These are phyloP conservation scores for Trichophyton rubrum DNA, from an alignment of 2,329 filamentous ascomycete genomes.

Conservation along the genomic window DNA sequence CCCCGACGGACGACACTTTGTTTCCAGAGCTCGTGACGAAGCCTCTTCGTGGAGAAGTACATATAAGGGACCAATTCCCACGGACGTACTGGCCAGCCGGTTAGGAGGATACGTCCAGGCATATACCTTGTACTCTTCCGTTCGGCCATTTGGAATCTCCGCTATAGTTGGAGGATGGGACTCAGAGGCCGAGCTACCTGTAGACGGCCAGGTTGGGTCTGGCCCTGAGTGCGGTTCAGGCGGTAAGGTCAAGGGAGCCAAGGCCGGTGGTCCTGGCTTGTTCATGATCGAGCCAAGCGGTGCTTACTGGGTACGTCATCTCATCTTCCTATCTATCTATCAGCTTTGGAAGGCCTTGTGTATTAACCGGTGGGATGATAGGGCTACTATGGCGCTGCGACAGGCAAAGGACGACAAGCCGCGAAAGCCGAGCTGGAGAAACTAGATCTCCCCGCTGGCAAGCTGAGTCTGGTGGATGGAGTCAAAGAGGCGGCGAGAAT, in stretches of 20 bases:
- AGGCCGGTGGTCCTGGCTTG: conserved; percentile 77
- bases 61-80: conserved; percentile 91
- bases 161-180: conserved; percentile 92
- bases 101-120: conserved; percentile 95
- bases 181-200: conserved; percentile 67
- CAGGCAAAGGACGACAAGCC: conserved; percentile 89
- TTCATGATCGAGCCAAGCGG: conserved; percentile 99
- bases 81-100: conserved; percentile 73
- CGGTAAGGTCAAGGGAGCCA: conserved; percentile 63
- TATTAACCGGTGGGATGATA: conserved; percentile 23
- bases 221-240: conserved; percentile 70
- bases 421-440: conserved; percentile 99
- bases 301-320: conserved; percentile 62
- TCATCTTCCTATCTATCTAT: neutral
- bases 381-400: conserved; percentile 96
- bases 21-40: conserved; percentile 88
- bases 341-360: too few species aligned
- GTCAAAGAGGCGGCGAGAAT: conserved; percentile 95
- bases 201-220: conserved; percentile 79
- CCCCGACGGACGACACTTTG: conserved; percentile 89
- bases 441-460: conserved; percentile 68
- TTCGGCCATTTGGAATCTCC: conserved; percentile 92
- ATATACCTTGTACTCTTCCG: conserved; percentile 93
- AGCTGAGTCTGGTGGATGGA: conserved; percentile 67
- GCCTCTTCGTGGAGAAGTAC: conserved; percentile 78